Evolutionary conservation across 139 green algal species (phyloP).

Genomic region (Coelastrella sp.): DNA sequence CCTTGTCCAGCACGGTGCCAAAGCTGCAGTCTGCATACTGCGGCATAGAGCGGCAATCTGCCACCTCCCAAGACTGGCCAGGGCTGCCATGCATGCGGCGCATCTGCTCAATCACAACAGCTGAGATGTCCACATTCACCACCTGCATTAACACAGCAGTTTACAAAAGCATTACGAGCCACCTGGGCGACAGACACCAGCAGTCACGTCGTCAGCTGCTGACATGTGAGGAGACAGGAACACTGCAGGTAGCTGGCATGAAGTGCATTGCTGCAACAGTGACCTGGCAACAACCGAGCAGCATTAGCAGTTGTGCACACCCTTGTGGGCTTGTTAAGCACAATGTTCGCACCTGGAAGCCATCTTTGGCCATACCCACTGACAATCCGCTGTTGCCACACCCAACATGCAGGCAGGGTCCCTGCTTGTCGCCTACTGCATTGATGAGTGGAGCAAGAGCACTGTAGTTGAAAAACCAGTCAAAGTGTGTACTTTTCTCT

Average conservation of each 20-base stretch:
- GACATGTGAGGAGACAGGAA: background rate
- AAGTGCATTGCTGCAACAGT: no score
- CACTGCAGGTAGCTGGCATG: background rate
- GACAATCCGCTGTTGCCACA: conserved; percentile 56
- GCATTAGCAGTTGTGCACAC: no score
- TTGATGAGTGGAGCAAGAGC: conserved; percentile 33
- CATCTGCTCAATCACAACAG: conserved; percentile 58
- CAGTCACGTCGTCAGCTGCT: background rate
- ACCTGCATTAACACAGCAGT: background rate
- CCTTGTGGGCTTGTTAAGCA: no score
- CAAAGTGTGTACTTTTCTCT: conserved; percentile 33
- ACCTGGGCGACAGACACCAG: background rate
- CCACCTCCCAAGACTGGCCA: conserved; percentile 48
- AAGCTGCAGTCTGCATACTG: conserved; percentile 29
- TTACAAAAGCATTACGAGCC: background rate
- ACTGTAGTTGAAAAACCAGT: conserved; percentile 48
- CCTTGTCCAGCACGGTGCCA: conserved; percentile 39
- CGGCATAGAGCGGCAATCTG: conserved; percentile 54
- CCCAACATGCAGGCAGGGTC: conserved; percentile 51
- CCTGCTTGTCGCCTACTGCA: background rate
- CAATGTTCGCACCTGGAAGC: conserved; percentile 33
- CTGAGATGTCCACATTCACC: conserved; percentile 54
- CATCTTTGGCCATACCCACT: conserved; percentile 49
- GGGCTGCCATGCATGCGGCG: background rate
- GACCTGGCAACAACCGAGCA: no score